These are phyloP conservation scores for Neurospora sp. DNA, from an alignment of 2,329 filamentous ascomycete genomes.

Conservation along the genomic window DNA sequence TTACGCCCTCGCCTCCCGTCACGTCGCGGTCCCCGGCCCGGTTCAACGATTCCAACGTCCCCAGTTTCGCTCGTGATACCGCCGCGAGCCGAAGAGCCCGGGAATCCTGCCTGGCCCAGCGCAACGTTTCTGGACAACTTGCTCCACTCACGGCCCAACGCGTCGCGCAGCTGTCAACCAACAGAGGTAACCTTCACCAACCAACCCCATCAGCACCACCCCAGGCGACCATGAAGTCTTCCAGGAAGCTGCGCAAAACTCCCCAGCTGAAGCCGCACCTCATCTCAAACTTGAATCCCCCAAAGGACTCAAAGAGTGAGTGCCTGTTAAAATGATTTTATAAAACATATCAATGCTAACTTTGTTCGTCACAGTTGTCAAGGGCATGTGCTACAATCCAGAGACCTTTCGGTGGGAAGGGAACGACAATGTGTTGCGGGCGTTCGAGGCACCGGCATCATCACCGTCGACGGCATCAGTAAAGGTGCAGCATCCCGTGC, in stretches of 20 bases:
- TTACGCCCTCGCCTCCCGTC: slow-evolving; percentile 38
- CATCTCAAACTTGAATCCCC: slow-evolving; percentile 70
- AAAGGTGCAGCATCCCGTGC: slow-evolving; percentile 28
- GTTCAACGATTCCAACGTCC: slow-evolving; percentile 34
- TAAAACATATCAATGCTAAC: slow-evolving; percentile 20
- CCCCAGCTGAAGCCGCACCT: slow-evolving; percentile 69
- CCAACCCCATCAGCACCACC: slow-evolving; percentile 23
- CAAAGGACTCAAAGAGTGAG: slow-evolving; percentile 73
- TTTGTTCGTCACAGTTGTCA: slow-evolving; percentile 49
- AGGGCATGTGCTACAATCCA: slow-evolving; percentile 95
- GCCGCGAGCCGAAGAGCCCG: slow-evolving; percentile 55
- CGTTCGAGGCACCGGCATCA: slow-evolving; percentile 59
- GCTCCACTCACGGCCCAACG: slow-evolving; percentile 46
- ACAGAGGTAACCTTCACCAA: slow-evolving; percentile 35
- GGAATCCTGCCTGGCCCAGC: slow-evolving; percentile 51
- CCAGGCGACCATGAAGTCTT: slow-evolving; percentile 30
- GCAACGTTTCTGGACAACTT: slow-evolving; percentile 44
- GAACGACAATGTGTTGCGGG: slow-evolving; percentile 74
- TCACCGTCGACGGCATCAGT: slow-evolving; percentile 41
- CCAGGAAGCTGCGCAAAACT: slow-evolving; percentile 46
- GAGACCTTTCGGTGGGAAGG: slow-evolving; percentile 85
- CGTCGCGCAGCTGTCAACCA: slow-evolving; percentile 39
- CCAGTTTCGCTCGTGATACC: slow-evolving; percentile 56
- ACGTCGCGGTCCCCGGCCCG: slow-evolving; percentile 48
- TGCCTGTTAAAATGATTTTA: slow-evolving; percentile 10